Evolutionary conservation across 441 rosid species (phyloP), one percentile per base, ranked within the genome.

Genomic region (Euphorbia celastroides): DNA sequence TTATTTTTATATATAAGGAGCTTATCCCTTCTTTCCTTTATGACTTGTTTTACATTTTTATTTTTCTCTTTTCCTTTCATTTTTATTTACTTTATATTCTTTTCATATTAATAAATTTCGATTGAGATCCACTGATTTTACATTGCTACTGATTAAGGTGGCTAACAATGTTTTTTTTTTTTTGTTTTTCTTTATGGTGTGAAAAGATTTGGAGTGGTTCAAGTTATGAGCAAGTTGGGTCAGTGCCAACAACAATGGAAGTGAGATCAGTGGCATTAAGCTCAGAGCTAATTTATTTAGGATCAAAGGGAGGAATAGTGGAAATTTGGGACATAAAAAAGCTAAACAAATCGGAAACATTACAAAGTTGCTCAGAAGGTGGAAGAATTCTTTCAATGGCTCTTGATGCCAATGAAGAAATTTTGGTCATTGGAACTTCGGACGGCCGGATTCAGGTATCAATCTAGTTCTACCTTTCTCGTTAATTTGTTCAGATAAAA

Each of bases 251-350:
- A 0, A 66, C 81, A 13, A 30, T 65, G 7, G 88, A 88, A 67
- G 83, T 84, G 25, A 70, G 90, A 54, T 71, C 85, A 0, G 84
- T 88, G 78, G 73, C 72, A 41, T 62, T 83, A 58, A 83, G 87
- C 77, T 78, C 88, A 0, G 92, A 86, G 70, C 79, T 86, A 4
- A 64, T 88, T n/a, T 86, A 88, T 67, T 68, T 88, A 72, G 95
- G 95, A 5, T 83, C 87, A 75, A 88, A 83, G 34, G 83, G 75
- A 70, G 95, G 95, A 72, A 63, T 10, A 1, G 79, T 86, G 11
- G 95, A 88, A 70, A 79, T 84, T 44, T 88, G 95, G 95, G 86
- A 84, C 73, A 74, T 61, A 27, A 84, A 88, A 78, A 84, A 77
- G 72, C 82, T 68, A 13, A 82, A 22, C 30, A 84, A 67, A 70